These are phyloP conservation scores for Hortaea sp. DNA, from an alignment of 2,329 filamentous ascomycete genomes.

Conservation along the genomic window DNA sequence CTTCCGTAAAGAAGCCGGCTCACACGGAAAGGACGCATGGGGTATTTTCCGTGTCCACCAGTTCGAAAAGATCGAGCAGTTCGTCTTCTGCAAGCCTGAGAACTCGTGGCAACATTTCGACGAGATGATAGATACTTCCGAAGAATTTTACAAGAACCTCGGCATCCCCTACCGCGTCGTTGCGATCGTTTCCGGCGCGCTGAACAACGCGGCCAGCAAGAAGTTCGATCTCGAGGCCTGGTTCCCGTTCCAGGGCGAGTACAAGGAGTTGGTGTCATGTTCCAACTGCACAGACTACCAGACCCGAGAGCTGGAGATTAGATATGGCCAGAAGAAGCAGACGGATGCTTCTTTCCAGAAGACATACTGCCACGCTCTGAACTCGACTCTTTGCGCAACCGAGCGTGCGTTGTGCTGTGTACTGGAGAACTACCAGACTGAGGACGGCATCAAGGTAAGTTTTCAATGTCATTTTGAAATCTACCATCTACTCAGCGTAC, in stretches of 20 bases:
- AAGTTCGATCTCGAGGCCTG: conserved; percentile 95
- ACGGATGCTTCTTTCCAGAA: conserved; percentile 66
- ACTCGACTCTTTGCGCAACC: conserved; percentile 82
- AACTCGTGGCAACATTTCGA: conserved; percentile 91
- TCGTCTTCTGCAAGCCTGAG: conserved; percentile 71
- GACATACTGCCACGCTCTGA: conserved; percentile 88
- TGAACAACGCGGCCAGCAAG: conserved; percentile 83
- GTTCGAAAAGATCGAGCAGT: conserved; percentile 89
- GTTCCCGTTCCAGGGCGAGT: conserved; percentile 94
- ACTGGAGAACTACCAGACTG: conserved; percentile 92
- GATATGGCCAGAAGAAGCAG: conserved; percentile 73
- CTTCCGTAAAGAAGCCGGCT: conserved; percentile 90
- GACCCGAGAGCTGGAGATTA: conserved; percentile 83
- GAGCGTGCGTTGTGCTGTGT: conserved; percentile 89
- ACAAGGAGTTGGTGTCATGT: conserved; percentile 95
- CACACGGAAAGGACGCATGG: conserved; percentile 89
- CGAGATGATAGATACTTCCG: conserved; percentile 79
- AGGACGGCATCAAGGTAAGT: conserved; percentile 40
- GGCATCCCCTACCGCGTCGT: conserved; percentile 85
- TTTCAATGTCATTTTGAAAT: neutral
- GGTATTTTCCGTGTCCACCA: conserved; percentile 97
- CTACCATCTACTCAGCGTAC: neutral
- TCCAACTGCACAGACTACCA: conserved; percentile 99
- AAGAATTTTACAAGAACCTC: conserved; percentile 90
- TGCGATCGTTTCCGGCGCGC: conserved; percentile 86